Base-by-base conservation (phyloP, 2,329 filamentous ascomycete species). In the Ophiocordyceps australis region DNA sequence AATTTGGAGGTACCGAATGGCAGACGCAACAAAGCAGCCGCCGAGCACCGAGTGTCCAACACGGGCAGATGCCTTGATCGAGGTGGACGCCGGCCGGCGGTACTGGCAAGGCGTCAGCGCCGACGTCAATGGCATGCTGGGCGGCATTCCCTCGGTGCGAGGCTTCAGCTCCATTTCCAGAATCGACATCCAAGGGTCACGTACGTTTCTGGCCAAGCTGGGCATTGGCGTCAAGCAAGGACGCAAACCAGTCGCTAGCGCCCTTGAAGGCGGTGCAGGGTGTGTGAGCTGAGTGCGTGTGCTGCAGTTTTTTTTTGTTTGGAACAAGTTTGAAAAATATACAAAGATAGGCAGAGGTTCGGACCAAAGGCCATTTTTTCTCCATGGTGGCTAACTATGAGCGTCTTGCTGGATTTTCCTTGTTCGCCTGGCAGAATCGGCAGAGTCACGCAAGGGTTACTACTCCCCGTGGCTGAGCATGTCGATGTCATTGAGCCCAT, bases 401-500 rank as follows among this genome's bases (percentile, higher is more conserved):
- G n/a, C n/a, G n/a, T n/a, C n/a, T n/a, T n/a, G n/a, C n/a, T n/a
- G n/a, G n/a, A n/a, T n/a, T n/a, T n/a, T n/a, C n/a, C n/a, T n/a
- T n/a, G n/a, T n/a, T n/a, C n/a, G n/a, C n/a, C n/a, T n/a, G n/a
- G 6, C 26, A 72, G 85, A 1, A 91, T 93, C 30, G 86, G 85
- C 1, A 62, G 86, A 22, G 66, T 94, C 31, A 92, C 82, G 0
- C 62, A 75, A 30, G 78, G 77, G 0, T 60, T 94, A 4, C 57
- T 94, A n/a, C 51, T 74, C 16, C 57, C 68, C 14, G 54, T 86
- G 2, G 73, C 75, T n/a, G 55, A 68, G 11, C 53, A 60, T 3
- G 74, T 93, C 6, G 85, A 94, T 45, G 61, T 91, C 14, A 69
- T 94, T 17, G 85, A 94, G 55, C 86, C 85, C 0, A 68, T 93